A percentile compares a stretch with the other conserved stretches of the same genome.
Conservation (phyloP, 257 asterid species). For the Plantago elongata region DNA sequence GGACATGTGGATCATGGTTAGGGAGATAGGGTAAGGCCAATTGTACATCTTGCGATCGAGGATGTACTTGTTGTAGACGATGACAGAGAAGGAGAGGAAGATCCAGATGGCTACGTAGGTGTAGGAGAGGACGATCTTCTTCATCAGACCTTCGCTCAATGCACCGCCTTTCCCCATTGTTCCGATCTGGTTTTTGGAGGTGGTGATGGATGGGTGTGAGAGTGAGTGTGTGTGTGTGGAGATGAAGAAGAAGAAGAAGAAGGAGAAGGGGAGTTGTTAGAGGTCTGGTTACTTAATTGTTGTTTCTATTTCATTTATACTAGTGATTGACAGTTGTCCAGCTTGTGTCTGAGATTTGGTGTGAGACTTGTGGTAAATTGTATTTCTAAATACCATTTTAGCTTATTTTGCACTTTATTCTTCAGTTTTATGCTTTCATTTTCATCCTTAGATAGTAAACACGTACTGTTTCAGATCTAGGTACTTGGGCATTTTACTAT, state of each 20-base stretch:
- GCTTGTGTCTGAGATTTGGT: too few species aligned
- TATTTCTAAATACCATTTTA: too few species aligned
- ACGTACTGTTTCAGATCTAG: too few species aligned
- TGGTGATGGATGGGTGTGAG: background rate
- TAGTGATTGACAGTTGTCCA: too few species aligned
- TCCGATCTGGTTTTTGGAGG: background rate
- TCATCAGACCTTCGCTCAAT: slow-evolving; percentile 46
- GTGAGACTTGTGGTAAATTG: too few species aligned
- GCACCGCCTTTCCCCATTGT: slow-evolving; percentile 59
- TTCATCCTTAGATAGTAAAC: too few species aligned
- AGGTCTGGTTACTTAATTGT: background rate
- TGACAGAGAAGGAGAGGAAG: slow-evolving; percentile 60
- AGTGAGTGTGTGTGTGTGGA: background rate
- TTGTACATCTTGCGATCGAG: slow-evolving; percentile 67
- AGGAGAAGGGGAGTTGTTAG: background rate
- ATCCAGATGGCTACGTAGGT: slow-evolving; percentile 61
- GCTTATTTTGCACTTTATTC: too few species aligned
- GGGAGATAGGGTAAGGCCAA: slow-evolving; percentile 74
- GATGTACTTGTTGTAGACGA: slow-evolving; percentile 70
- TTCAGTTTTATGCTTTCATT: too few species aligned
- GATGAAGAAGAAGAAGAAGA: background rate
- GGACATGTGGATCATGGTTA: slow-evolving; percentile 65
- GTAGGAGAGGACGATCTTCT: slow-evolving; percentile 60
- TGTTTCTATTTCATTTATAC: too few species aligned
- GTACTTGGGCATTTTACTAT: too few species aligned